Conservation (phyloP, 1,139 yeast genomes). For the Blastobotrys apis region DNA sequence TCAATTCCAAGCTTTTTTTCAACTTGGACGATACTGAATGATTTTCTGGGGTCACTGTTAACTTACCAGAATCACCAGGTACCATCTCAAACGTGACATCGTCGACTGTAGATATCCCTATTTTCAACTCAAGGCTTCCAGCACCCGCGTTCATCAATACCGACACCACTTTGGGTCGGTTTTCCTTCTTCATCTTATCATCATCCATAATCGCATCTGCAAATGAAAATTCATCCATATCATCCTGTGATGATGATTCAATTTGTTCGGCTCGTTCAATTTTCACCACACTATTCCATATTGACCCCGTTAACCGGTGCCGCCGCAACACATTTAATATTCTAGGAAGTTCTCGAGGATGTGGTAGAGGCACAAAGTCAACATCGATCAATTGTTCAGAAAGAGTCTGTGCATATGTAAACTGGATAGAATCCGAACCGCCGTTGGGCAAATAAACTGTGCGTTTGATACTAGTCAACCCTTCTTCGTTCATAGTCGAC, state of each 20-base stretch:
- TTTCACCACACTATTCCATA: constrained; percentile 19
- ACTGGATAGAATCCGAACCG: constrained; percentile 23
- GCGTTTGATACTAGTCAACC: constrained; percentile 15
- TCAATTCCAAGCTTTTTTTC: constrained; percentile 5
- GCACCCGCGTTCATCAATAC: not conserved
- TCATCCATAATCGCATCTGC: constrained; percentile 25
- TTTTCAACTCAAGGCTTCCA: not conserved
- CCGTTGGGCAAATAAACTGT: constrained; percentile 15
- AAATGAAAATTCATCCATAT: constrained; percentile 16
- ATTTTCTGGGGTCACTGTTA: not conserved
- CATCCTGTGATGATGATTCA: not conserved
- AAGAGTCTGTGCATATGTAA: constrained; percentile 29
- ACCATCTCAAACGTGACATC: not conserved
- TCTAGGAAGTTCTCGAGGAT: constrained; percentile 29
- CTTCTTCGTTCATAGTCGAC: constrained; percentile 1
- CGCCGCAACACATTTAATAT: constrained; percentile 22
- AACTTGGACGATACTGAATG: not conserved
- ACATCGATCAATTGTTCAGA: constrained; percentile 31
- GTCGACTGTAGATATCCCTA: not conserved
- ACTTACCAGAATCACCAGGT: not conserved
- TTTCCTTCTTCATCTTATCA: not conserved
- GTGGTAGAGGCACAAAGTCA: constrained; percentile 32
- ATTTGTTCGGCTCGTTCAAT: not conserved
- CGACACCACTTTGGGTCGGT: constrained; percentile 1
- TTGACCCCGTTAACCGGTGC: constrained; percentile 15